These are phyloP conservation scores for Rhizoclosmatium sp. DNA, from an alignment of 192 early-diverging fungal genomes.

Conservation along the genomic window DNA sequence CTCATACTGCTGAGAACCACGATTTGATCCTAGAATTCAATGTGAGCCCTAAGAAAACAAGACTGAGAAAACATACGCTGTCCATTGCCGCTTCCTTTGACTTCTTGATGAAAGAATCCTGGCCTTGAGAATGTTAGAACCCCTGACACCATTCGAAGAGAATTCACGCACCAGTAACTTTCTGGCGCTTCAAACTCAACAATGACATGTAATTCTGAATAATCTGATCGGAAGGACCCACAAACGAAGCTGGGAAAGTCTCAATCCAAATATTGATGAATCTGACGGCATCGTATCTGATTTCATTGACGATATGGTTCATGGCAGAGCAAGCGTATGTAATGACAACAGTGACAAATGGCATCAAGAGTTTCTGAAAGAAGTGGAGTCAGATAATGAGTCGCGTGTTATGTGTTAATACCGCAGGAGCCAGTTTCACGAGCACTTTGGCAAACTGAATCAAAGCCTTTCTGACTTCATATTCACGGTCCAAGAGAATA, in stretches of 20 bases:
- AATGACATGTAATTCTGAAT: slow-evolving; percentile 25
- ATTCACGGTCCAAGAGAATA: slow-evolving; percentile 22
- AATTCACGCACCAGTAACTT: slow-evolving; percentile 13
- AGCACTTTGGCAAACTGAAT: slow-evolving; percentile 30
- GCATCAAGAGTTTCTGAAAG: not conserved
- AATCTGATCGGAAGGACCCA: not conserved
- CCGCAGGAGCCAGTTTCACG: slow-evolving; percentile 1
- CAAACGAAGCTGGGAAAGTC: slow-evolving; percentile 2
- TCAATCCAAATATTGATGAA: slow-evolving; percentile 29
- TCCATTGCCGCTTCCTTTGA: slow-evolving; percentile 23
- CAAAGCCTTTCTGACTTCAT: slow-evolving; percentile 12
- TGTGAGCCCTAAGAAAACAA: not conserved
- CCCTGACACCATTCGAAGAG: not conserved
- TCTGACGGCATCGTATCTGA: slow-evolving; percentile 19
- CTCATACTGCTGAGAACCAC: slow-evolving; percentile 12
- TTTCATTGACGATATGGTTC: slow-evolving; percentile 32
- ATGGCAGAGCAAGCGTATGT: slow-evolving; percentile 30
- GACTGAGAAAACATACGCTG: not conserved
- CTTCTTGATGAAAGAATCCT: slow-evolving; percentile 25
- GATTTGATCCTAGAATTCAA: slow-evolving; percentile 1
- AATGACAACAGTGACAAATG: slow-evolving; percentile 18
- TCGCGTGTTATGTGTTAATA: not conserved
- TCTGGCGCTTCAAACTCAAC: slow-evolving; percentile 14
- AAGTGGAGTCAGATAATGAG: not conserved
- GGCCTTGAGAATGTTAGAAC: not conserved